These are phyloP conservation scores for Kodamaea hsintzibuensis DNA, from an alignment of 805 yeast species.

Conservation along the genomic window DNA sequence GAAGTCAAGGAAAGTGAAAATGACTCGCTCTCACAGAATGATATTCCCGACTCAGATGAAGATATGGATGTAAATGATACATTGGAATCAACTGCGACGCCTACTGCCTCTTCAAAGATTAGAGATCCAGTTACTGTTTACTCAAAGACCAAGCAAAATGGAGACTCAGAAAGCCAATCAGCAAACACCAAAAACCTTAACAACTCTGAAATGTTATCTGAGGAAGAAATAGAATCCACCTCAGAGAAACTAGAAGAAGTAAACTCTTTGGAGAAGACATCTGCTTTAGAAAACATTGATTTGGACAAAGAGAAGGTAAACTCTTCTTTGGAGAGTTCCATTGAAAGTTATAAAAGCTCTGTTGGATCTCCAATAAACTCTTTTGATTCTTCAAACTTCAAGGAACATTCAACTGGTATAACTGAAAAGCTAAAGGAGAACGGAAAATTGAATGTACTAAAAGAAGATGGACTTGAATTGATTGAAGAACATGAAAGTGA, in stretches of 20 bases:
- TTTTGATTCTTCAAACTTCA: slow-evolving; percentile 3
- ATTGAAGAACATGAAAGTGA: background rate
- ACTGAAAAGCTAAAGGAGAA: background rate
- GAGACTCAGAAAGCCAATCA: slow-evolving; percentile 7
- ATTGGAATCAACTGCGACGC: slow-evolving; percentile 1
- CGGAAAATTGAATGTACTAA: background rate
- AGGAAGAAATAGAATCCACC: background rate
- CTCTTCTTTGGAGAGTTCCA: background rate
- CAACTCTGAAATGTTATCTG: background rate
- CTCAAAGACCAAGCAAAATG: slow-evolving; percentile 10
- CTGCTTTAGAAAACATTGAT: background rate
- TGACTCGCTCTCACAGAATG: slow-evolving; percentile 9
- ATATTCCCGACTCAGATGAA: slow-evolving; percentile 6
- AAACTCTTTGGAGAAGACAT: background rate
- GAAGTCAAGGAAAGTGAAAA: slow-evolving; percentile 5
- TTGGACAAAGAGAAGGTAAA: background rate
- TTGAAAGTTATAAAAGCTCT: background rate
- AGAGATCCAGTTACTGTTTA: slow-evolving; percentile 3
- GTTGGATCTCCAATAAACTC: background rate
- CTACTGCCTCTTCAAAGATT: background rate
- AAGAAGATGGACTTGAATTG: background rate
- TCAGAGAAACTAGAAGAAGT: background rate
- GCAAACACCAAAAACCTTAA: background rate
- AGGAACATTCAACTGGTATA: slow-evolving; percentile 6
- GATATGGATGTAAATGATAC: slow-evolving; percentile 12